Conservation (phyloP, 768 basidiomycete genomes). For the Leccinellum rugosiceps region DNA sequence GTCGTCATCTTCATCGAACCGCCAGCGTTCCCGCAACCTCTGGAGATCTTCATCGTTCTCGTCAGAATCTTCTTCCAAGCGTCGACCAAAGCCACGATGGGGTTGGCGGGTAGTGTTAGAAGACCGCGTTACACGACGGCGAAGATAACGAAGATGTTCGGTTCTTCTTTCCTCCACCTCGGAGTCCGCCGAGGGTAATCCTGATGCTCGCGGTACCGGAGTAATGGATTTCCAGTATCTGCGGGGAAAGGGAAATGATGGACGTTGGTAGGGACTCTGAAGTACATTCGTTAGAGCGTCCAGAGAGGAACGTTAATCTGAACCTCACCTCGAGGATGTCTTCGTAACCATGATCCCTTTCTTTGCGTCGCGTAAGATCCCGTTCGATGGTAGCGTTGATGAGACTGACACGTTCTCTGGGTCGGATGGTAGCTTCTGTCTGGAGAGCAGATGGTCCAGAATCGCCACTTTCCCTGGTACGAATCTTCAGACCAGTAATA, state of each 20-base stretch:
- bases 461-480: conserved; percentile 44
- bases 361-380: conserved; percentile 61
- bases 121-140: conserved; percentile 78
- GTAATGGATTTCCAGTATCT: conserved; percentile 66
- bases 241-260: conserved; percentile 52
- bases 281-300: conserved; percentile 7
- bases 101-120: conserved; percentile 49
- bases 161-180: conserved; percentile 20
- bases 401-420: conserved; percentile 59
- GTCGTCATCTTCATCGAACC: conserved; percentile 63
- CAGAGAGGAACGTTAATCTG: neutral
- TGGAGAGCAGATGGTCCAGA: conserved; percentile 36
- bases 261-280: conserved; percentile 71
- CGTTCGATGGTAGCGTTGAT: conserved; percentile 57
- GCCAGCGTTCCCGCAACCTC: conserved; percentile 58
- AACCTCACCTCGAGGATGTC: conserved; percentile 77
- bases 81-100: conserved; percentile 13
- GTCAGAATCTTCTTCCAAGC: conserved; percentile 27
- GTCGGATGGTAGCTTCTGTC: conserved; percentile 51
- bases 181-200: conserved; percentile 28
- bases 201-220: conserved; percentile 31
- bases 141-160: conserved; percentile 39
- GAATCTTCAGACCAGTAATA: conserved; percentile 51
- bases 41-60: conserved; percentile 39
- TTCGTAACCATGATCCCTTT: conserved; percentile 80